These are phyloP conservation scores for Auricularia cornea DNA, from an alignment of 768 basidiomycete species.

Conservation along the genomic window DNA sequence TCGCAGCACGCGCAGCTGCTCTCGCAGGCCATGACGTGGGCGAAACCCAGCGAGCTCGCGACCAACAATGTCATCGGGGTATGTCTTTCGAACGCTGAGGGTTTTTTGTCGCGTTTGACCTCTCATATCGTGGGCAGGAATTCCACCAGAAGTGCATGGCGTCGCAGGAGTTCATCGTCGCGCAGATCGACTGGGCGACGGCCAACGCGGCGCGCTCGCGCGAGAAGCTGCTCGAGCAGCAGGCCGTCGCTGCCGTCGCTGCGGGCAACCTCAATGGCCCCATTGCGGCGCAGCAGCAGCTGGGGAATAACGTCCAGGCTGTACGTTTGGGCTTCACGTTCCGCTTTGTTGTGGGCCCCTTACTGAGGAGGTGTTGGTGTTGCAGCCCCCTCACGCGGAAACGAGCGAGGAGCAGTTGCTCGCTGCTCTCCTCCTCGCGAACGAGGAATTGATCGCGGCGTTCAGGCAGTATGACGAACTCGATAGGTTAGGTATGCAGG, in stretches of 20 bases:
- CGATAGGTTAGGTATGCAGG: constrained; percentile 51
- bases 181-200: constrained; percentile 88
- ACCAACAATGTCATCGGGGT: constrained; percentile 60
- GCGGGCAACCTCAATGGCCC: not conserved
- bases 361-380: not conserved
- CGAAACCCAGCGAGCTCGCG: constrained; percentile 62
- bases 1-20: constrained; percentile 72
- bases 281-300: not conserved
- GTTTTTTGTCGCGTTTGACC: not conserved
- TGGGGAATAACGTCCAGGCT: not conserved
- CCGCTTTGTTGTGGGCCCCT: not conserved
- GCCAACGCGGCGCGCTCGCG: constrained; percentile 72
- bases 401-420: constrained; percentile 73
- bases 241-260: not conserved
- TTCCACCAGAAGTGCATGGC: constrained; percentile 70
- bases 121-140: constrained; percentile 42
- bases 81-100: constrained; percentile 12
- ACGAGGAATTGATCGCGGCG: constrained; percentile 60
- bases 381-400: constrained; percentile 24
- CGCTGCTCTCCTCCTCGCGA: constrained; percentile 61
- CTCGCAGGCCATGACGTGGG: constrained; percentile 58
- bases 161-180: constrained; percentile 77
- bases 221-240: constrained; percentile 14
- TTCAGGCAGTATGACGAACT: constrained; percentile 73
- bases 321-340: not conserved